These are phyloP conservation scores for Circinella umbellata DNA, from an alignment of 371 early-diverging fungal species.

Conservation along the genomic window DNA sequence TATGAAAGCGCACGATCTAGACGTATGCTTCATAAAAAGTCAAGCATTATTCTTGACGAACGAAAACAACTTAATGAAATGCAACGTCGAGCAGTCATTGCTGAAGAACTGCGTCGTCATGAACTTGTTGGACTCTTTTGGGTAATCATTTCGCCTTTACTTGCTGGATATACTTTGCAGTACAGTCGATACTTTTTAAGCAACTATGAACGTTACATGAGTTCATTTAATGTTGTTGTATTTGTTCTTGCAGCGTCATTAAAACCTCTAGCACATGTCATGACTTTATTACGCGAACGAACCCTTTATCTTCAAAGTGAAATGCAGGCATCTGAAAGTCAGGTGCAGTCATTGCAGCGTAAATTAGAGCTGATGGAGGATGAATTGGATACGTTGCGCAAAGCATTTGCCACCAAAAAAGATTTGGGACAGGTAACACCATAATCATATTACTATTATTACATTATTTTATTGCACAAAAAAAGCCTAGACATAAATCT, in stretches of 20 bases:
- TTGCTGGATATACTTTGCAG: constrained; percentile 65
- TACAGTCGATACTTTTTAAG: constrained; percentile 59
- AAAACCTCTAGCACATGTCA: constrained; percentile 59
- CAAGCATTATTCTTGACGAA: constrained; percentile 11
- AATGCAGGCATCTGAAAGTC: constrained; percentile 54
- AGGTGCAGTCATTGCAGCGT: constrained; percentile 48
- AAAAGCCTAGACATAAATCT: neutral
- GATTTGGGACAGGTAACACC: constrained; percentile 58
- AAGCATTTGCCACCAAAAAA: constrained; percentile 68
- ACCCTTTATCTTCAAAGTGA: constrained; percentile 62
- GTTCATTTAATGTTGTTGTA: constrained; percentile 65
- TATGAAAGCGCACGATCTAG: constrained; percentile 68
- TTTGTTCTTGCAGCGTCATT: constrained; percentile 68
- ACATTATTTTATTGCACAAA: neutral
- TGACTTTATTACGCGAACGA: constrained; percentile 57
- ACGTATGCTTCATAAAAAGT: constrained; percentile 44
- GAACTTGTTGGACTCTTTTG: constrained; percentile 56
- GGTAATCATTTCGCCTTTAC: constrained; percentile 57
- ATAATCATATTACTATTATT: neutral
- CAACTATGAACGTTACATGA: constrained; percentile 61
- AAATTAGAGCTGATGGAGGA: constrained; percentile 59
- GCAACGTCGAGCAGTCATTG: constrained; percentile 36
- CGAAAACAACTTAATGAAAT: constrained; percentile 39
- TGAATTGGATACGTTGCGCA: constrained; percentile 56
- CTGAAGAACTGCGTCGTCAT: constrained; percentile 56